These are phyloP conservation scores for Backusella mclennaniae DNA, from an alignment of 192 early-diverging fungal genomes.

Conservation along the genomic window DNA sequence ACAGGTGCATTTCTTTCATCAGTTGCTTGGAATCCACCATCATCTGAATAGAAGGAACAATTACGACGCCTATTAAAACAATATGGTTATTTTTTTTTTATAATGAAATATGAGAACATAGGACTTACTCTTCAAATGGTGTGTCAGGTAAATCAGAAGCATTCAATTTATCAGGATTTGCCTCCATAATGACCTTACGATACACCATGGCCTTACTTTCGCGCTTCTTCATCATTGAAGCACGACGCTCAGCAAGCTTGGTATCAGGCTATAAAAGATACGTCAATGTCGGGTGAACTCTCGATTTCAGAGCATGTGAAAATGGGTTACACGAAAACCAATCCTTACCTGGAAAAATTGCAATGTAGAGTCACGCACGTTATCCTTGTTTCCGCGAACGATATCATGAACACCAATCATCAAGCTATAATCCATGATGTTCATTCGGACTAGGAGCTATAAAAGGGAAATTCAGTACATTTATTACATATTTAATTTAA, in stretches of 20 bases:
- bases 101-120: background rate
- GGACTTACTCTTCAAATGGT: conserved; percentile 33
- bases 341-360: conserved; percentile 62
- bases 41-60: conserved; percentile 86
- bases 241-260: conserved; percentile 41
- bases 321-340: background rate
- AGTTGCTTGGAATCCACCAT: conserved; percentile 85
- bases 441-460: conserved; percentile 27
- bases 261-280: conserved; percentile 20
- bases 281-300: background rate
- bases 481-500: background rate
- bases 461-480: conserved; percentile 5
- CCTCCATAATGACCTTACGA: conserved; percentile 47
- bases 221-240: conserved; percentile 43
- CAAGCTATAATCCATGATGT: conserved; percentile 93
- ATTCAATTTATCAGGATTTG: conserved; percentile 61
- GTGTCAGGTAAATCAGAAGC: conserved; percentile 57
- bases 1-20: conserved; percentile 66
- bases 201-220: conserved; percentile 52
- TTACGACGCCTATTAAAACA: conserved; percentile 54
- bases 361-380: conserved; percentile 91
- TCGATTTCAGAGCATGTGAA: conserved; percentile 1
- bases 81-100: background rate
- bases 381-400: conserved; percentile 80
- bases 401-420: conserved; percentile 94